Conservation (phyloP, 2,329 filamentous ascomycete genomes). For the Botrytis tulipae region DNA sequence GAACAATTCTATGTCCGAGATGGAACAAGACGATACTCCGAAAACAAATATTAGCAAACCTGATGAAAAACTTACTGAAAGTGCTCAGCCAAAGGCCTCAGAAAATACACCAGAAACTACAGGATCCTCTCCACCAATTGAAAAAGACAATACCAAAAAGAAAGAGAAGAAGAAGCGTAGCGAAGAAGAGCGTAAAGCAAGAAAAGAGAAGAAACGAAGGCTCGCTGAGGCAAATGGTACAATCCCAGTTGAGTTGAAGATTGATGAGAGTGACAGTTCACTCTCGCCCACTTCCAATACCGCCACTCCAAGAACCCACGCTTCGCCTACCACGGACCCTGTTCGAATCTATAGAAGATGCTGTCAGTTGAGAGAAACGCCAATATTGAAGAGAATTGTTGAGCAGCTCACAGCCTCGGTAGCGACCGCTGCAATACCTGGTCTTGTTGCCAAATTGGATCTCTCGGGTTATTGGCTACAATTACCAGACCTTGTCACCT, state of each 20-base stretch:
- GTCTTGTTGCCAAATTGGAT: slow-evolving; percentile 80
- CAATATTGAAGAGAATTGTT: slow-evolving; percentile 86
- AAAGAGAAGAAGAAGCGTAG: slow-evolving; percentile 96
- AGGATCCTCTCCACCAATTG: slow-evolving; percentile 28
- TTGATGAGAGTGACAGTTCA: slow-evolving; percentile 62
- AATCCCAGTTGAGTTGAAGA: slow-evolving; percentile 78
- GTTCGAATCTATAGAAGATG: slow-evolving; percentile 90
- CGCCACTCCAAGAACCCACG: slow-evolving; percentile 52
- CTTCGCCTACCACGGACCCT: slow-evolving; percentile 82
- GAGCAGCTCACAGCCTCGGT: slow-evolving; percentile 76
- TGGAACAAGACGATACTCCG: slow-evolving; percentile 47
- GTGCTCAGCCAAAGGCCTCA: slow-evolving; percentile 42
- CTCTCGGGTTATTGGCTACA: slow-evolving; percentile 83
- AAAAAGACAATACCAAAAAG: slow-evolving; percentile 60
- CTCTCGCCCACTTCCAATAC: slow-evolving; percentile 35
- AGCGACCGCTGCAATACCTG: slow-evolving; percentile 57
- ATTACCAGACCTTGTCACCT: slow-evolving; percentile 76
- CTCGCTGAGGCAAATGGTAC: slow-evolving; percentile 85
- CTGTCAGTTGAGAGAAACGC: slow-evolving; percentile 89
- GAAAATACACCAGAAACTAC: slow-evolving; percentile 15
- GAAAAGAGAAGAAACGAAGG: slow-evolving; percentile 83
- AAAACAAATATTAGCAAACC: slow-evolving; percentile 40
- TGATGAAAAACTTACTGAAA: slow-evolving; percentile 43
- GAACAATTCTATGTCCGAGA: slow-evolving; percentile 57
- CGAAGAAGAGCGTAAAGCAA: slow-evolving; percentile 86